A percentile compares a stretch with the other conserved stretches of the same genome.
phyloP scores from a whole-genome alignment of 257 asterid species.

The Marsdenia floribunda region DNA sequence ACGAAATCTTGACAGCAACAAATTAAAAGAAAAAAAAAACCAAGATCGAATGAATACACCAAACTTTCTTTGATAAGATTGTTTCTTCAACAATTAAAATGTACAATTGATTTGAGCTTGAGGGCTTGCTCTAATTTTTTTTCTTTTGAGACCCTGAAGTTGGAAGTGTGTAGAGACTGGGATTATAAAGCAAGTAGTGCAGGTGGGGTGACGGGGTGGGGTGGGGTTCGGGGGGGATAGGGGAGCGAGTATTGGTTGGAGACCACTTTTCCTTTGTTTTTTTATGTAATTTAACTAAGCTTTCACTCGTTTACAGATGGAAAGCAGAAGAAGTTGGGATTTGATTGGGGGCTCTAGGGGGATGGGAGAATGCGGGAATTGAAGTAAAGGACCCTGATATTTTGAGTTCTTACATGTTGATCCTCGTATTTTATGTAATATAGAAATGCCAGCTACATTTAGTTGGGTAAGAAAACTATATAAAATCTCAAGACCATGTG shows the following conservation, averaged over 20 bases:
- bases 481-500: slow-evolving; percentile 29
- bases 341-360: background rate
- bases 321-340: slow-evolving; percentile 14
- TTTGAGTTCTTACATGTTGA: slow-evolving; percentile 5
- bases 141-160: slow-evolving; percentile 37
- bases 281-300: slow-evolving; percentile 1
- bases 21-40: background rate
- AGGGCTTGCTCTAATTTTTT: slow-evolving; percentile 11
- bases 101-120: slow-evolving; percentile 3
- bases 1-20: background rate
- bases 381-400: slow-evolving; percentile 6
- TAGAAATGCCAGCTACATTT: slow-evolving; percentile 34
- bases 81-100: background rate
- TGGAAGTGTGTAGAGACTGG: slow-evolving; percentile 26
- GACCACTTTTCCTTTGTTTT: slow-evolving; percentile 46
- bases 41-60: background rate
- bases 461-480: slow-evolving; percentile 13
- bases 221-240: background rate
- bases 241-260: slow-evolving; percentile 42
- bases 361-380: background rate
- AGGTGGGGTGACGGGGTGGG: background rate
- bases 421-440: slow-evolving; percentile 31
- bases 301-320: slow-evolving; percentile 34
- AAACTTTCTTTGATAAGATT: background rate
- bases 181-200: slow-evolving; percentile 39